Percentiles rank a stretch among this genome's conserved stretches.
Conservation (phyloP, 1,284 basidiomycete genomes). For the Fistulina hepatica region DNA sequence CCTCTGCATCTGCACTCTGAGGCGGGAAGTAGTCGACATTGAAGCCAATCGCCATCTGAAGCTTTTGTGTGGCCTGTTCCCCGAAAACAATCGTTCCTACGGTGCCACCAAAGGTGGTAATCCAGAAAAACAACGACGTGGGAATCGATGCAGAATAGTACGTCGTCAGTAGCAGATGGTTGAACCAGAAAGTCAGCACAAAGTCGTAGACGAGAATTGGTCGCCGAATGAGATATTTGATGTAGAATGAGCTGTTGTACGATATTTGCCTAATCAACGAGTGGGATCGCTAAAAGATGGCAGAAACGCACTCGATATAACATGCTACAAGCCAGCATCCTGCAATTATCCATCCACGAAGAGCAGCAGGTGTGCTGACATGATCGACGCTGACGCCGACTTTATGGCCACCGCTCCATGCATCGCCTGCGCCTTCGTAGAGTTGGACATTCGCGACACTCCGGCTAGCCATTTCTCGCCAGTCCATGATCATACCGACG, state of each 20-base stretch:
- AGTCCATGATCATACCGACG: conserved; percentile 94
- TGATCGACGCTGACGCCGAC: conserved; percentile 43
- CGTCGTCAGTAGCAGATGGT: conserved; percentile 84
- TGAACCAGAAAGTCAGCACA: conserved; percentile 78
- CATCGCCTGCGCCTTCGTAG: conserved; percentile 16
- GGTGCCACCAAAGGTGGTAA: too few species aligned
- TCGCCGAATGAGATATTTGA: conserved; percentile 80
- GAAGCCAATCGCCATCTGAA: too few species aligned
- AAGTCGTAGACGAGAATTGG: conserved; percentile 96
- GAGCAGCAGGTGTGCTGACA: conserved; percentile 57
- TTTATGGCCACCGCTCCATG: conserved; percentile 68
- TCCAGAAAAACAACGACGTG: conserved; percentile 86
- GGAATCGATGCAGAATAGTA: conserved; percentile 86
- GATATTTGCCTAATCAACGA: conserved; percentile 11
- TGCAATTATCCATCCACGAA: conserved; percentile 81
- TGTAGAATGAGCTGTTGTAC: conserved; percentile 63
- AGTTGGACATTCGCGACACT: conserved; percentile 43
- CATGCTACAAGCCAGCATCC: conserved; percentile 74
- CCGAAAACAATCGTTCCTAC: too few species aligned
- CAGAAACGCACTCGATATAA: conserved; percentile 54
- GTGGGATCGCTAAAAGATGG: conserved; percentile 4
- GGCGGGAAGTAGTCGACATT: too few species aligned
- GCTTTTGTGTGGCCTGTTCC: too few species aligned
- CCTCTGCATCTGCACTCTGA: too few species aligned
- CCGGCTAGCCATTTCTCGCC: conserved; percentile 85